Conservation (phyloP, 257 asterid species). For the Pogostemon cablin region DNA sequence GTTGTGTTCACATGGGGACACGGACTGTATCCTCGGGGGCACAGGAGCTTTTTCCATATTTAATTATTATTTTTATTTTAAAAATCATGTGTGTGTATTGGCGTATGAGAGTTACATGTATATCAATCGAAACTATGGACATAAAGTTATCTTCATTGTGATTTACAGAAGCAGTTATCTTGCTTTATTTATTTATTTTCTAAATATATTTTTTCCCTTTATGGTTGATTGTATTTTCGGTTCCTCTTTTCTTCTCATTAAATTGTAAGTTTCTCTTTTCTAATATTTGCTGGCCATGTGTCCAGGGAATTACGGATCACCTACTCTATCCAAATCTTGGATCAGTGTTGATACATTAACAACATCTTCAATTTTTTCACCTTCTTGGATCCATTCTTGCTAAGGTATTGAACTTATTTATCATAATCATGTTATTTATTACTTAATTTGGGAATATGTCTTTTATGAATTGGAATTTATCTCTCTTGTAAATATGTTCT, state of each 20-base stretch:
- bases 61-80: too few species aligned
- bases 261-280: background rate
- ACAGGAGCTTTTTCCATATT: too few species aligned
- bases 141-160: background rate
- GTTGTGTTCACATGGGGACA: too few species aligned
- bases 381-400: slow-evolving; percentile 96
- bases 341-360: slow-evolving; percentile 83
- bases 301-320: slow-evolving; percentile 92
- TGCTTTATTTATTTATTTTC: slow-evolving; percentile 9
- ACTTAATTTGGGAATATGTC: slow-evolving; percentile 19
- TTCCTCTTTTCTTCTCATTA: slow-evolving; percentile 1
- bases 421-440: slow-evolving; percentile 14
- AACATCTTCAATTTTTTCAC: slow-evolving; percentile 89
- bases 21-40: too few species aligned
- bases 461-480: background rate
- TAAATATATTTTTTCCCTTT: background rate
- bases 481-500: background rate
- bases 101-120: too few species aligned
- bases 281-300: slow-evolving; percentile 34
- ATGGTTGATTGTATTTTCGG: background rate
- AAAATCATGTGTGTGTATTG: too few species aligned
- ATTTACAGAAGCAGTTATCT: slow-evolving; percentile 10
- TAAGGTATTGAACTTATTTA: slow-evolving; percentile 60
- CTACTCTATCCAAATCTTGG: slow-evolving; percentile 98
- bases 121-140: background rate